Evolutionary conservation across 345 rosid species (phyloP), one percentile per base, ranked within the genome.

Genomic region (Eucalyptus viminalis): DNA sequence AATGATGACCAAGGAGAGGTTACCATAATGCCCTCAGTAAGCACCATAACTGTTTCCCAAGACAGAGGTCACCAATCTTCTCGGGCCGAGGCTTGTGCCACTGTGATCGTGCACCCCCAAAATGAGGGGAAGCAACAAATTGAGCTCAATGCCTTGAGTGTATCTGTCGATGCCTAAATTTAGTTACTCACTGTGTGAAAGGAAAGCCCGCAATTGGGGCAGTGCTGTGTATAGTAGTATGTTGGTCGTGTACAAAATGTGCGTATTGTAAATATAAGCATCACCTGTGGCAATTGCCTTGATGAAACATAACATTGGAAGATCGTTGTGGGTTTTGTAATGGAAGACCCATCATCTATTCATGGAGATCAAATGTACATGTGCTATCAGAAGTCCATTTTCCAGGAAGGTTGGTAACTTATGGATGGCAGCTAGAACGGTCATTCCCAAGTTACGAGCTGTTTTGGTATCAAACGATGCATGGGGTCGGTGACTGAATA

Each of bases 71-170:
- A 93, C 60, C 91, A 91, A 87, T 87, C 93, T 58, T 86, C 92
- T 14, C 88, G 56, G 62, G 95, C 92, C 37, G 96, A 95, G 92
- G 97, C 98, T 62, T 88, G 90, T 88, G 99, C 97, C 81, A 97
- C 96, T 2, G 87, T 97, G 31, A 90, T 88, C 3, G 90, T 96
- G 88, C 93, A 92, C 91, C 95, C 95, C 19, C 93, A 90, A 88
- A 91, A 24, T 40, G 95, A 94, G 86, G 98, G 98, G 49, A 96
- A 92, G 93, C 98, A 94, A 69, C 96, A 92, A 54, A 91, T 96
- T 7, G 95, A 95, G 92, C 95, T 97, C 34, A 96, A 92, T 54
- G 99, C 96, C 40, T n/a, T 96, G 4, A 93, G 98, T 44, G 95
- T 97, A 9, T 94, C 96, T 6, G 94, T 96, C n/a, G 97, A 97